Evolutionary conservation across 345 rosid species (phyloP), one percentile per base, ranked within the genome.

Genomic region (Ricinus communis): DNA sequence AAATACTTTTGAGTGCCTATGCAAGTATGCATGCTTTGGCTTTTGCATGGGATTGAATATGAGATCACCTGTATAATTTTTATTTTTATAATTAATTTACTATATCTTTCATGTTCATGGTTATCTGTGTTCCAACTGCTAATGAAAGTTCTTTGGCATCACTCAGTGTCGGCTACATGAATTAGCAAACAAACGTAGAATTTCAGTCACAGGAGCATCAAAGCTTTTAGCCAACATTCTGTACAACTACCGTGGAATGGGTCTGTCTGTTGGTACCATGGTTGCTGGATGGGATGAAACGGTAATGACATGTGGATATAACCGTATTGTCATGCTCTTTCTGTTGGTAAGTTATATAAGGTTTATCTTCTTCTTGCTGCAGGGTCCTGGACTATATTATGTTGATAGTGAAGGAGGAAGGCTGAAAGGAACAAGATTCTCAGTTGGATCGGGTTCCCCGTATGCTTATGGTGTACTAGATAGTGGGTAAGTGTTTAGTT

Each of bases 251-350:
- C 95, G 96, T 68, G 98, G 99, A 78, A 96, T 96, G 98, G 98
- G 98, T 62, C 84, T 96, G 21, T 96, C 98, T 27, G 96, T 96
- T 58, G 99, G 98, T 60, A 96, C 99, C 47, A 96, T 93, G 99
- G 93, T 96, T 73, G 98, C 99, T 69, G 99, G 99, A 72, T 96
- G 97, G 98, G 99, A 93, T 79, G 99, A 96, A 80, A 93, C 96
- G 77, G 98, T 93, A 73, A 75, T 64, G 1, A 65, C 5, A 51
- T 38, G 5, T 28, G 16, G 55, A 75, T 27, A n/a, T 81, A 60
- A 30, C 24, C 30, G 0, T 50, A 30, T 8, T 27, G 6, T 50
- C 41, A 16, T 50, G 18, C n/a, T 27, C 27, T 74, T 27, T 5
- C 19, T 6, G 19, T 53, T 53, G 15, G 10, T 11, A 28, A 11